Evolutionary conservation across 768 basidiomycete species (phyloP), one percentile per base, ranked within the genome.

Genomic region (Xerocomellus chrysenteron): DNA sequence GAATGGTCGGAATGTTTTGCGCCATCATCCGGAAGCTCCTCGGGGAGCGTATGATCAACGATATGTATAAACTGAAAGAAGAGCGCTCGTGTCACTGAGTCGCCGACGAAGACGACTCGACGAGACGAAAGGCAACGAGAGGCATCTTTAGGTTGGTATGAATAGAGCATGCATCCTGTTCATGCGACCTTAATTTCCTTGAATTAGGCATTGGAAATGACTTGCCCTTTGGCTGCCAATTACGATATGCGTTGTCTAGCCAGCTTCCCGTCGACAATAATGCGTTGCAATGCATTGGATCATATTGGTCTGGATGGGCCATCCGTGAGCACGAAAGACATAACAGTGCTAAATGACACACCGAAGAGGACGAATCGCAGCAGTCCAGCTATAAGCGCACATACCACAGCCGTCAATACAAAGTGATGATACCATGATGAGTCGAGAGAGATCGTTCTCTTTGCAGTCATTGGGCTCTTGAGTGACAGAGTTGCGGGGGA

Each of bases 141-240:
- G 30, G 78, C 77, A 50, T 90, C 84, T 8, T 73, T 74, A 5
- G 82, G 70, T 49, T 76, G 76, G 68, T 93, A 92, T 33, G 75
- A 65, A 69, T 88, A 74, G 46, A 91, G 78, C 83, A 93, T 92
- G 68, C 93, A 95, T 30, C 90, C 91, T 94, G 61, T 46, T 28
- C 50, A 49, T 19, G 60, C 51, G 44, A 43, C 41, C 41, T 51
- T 42, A 61, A 57, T 54, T 47, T 46, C 58, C 41, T 40, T 45
- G 19, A 50, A 47, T 21, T 32, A 28, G 12, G 48, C n/a, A 37
- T 50, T 32, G 54, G 36, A 88, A 57, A 51, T 50, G 14, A 60
- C 67, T 56, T 56, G 50, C 93, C 92, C 57, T 92, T 82, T 3
- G 94, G 94, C 68, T 97, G 94, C 94, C 94, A 97, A 65, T 86